phyloP scores from a whole-genome alignment of 305 asterid species.

The Striga hermonthica region DNA sequence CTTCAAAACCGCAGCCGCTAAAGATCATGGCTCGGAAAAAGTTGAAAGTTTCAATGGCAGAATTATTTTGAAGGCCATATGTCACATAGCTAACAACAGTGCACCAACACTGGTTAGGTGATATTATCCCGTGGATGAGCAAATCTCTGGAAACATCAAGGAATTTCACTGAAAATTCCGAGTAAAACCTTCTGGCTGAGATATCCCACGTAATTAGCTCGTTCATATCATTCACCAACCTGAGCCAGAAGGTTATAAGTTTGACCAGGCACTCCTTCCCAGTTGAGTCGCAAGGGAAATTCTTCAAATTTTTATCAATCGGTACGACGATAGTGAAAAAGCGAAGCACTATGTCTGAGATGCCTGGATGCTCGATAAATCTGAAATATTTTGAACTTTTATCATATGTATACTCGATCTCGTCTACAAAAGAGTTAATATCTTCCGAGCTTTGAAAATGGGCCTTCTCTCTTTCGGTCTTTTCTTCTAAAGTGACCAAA shows the following conservation, averaged over 20 bases:
- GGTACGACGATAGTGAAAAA: conserved; percentile 58
- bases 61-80: conserved; percentile 47
- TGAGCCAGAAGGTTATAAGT: conserved; percentile 77
- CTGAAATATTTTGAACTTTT: conserved; percentile 49
- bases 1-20: conserved; percentile 67
- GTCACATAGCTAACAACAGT: conserved; percentile 50
- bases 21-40: conserved; percentile 78
- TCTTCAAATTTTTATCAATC: conserved; percentile 38
- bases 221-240: conserved; percentile 64
- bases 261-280: conserved; percentile 64
- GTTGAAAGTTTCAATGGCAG: conserved; percentile 45
- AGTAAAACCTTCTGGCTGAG: conserved; percentile 46
- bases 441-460: conserved; percentile 49
- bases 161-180: conserved; percentile 51
- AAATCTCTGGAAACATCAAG: conserved; percentile 53
- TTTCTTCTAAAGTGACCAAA: conserved; percentile 57
- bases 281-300: conserved; percentile 42
- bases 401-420: conserved; percentile 60
- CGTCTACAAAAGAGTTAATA: conserved; percentile 48
- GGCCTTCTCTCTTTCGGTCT: conserved; percentile 43
- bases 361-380: conserved; percentile 50
- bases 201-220: conserved; percentile 40
- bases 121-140: conserved; percentile 50
- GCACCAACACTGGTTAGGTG: conserved; percentile 74
- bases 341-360: conserved; percentile 48